These are phyloP conservation scores for Aspergillus affinis DNA, from an alignment of 495 filamentous ascomycete genomes.

Conservation along the genomic window DNA sequence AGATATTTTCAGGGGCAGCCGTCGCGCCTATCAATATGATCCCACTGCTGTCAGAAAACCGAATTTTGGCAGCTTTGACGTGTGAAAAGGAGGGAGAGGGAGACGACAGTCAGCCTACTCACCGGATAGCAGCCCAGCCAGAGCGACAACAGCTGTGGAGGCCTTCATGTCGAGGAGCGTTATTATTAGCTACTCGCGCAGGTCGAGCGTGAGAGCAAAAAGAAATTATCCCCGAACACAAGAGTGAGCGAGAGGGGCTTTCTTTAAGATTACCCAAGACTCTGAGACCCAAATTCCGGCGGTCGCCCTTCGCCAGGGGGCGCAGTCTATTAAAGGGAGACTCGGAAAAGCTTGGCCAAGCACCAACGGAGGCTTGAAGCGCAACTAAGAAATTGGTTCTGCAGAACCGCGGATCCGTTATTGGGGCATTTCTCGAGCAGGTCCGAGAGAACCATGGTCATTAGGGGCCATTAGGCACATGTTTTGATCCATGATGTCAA, in stretches of 20 bases:
- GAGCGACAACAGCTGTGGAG: constrained; percentile 23
- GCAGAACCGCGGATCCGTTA: neutral
- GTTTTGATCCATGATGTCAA: constrained; percentile 17
- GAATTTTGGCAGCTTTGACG: neutral
- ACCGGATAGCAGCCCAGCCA: constrained; percentile 35
- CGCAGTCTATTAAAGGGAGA: neutral
- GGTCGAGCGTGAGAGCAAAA: neutral
- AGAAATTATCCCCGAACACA: neutral
- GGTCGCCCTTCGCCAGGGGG: constrained; percentile 15
- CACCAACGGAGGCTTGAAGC: constrained; percentile 8
- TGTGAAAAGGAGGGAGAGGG: neutral
- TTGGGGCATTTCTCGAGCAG: neutral
- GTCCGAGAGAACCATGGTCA: neutral
- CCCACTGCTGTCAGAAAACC: neutral
- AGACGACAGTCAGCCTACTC: constrained; percentile 10
- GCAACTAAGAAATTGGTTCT: neutral
- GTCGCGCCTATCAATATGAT: constrained; percentile 1
- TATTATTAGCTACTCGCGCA: neutral
- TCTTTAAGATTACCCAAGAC: neutral
- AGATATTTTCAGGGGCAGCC: constrained; percentile 7
- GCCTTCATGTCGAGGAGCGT: constrained; percentile 25
- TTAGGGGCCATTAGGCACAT: neutral
- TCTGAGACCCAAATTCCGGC: constrained; percentile 7
- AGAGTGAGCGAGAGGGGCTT: neutral
- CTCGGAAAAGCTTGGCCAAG: constrained; percentile 28